Evolutionary conservation across 345 rosid genomes (phyloP).

Genomic region (Carallia brachiata): DNA sequence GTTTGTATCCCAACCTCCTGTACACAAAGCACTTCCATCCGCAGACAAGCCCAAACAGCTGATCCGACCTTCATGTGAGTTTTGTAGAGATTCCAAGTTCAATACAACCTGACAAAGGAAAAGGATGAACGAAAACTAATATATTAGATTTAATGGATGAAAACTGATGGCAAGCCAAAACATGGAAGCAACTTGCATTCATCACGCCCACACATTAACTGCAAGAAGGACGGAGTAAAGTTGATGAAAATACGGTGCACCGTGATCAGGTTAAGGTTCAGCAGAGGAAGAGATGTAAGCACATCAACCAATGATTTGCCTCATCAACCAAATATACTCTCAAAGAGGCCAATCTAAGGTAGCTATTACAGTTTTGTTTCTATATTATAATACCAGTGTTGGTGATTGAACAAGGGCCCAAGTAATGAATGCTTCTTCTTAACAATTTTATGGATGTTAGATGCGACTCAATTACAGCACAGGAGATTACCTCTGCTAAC

Average conservation of each 20-base stretch:
- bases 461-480: background rate
- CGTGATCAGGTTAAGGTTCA: background rate
- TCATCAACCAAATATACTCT: too few species aligned
- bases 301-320: too few species aligned
- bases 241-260: background rate
- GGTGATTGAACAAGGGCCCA: too few species aligned
- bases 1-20: conserved; percentile 97
- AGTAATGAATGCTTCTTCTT: background rate
- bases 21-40: conserved; percentile 99
- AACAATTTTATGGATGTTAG: background rate
- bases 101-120: conserved; percentile 60
- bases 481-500: conserved; percentile 64
- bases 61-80: conserved; percentile 68
- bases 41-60: conserved; percentile 91
- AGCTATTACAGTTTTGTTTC: too few species aligned
- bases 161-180: background rate
- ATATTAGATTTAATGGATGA: conserved; percentile 7
- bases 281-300: too few species aligned
- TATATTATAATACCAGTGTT: too few species aligned
- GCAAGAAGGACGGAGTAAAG: background rate
- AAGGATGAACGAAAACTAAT: background rate
- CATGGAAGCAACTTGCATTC: too few species aligned
- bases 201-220: background rate
- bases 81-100: conserved; percentile 72
- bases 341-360: too few species aligned